Evolutionary conservation across 176 grass and related monocot genomes (phyloP), one percentile per base, ranked within the genome.

Genomic region (Aechmea fasciata): DNA sequence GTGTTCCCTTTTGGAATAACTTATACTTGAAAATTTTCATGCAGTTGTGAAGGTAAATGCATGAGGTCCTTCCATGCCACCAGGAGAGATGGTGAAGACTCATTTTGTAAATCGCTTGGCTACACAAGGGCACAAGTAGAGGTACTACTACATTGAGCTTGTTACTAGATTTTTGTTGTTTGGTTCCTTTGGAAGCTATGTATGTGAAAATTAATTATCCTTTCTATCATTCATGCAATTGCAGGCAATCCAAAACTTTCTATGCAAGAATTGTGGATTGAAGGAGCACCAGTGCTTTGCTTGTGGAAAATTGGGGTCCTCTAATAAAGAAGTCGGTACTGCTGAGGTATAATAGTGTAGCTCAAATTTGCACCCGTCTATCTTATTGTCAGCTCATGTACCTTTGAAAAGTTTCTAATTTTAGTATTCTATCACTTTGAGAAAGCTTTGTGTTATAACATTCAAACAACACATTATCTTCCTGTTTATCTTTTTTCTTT

Each of bases 61-160:
- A 85, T 93, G 84, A 85, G 94, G 19, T 99, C 94, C 24, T 99
- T 99, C 71, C 94, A 99, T 88, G 89, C 94, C 73, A 93, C 83
- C 68, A 24, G 47, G 65, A 63, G 74, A 67, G 76, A 77, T 11
- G 94, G 89, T 29, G 77, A 87, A 57, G 89, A 93, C 48, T 93
- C 94, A 10, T 52, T 64, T 19, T 99, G 94, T 72, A 62, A 29
- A 29, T 89, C 86, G 7, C 89, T 99, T 69, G 84, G 87, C 52
- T 90, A 83, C 59, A 81, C 82, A 2, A 65, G 65, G 14, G 50
- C 74, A 65, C 70, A 99, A 82, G 72, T 99, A 70, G 53, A 93
- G 69, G 94, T 99, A 83, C 61, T 14, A 69, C 73, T 66, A 10
- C 69, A 10, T 59, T 19, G 15, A 20, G 54, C 18, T 57, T 13